Conservation (phyloP, 2,329 filamentous ascomycete species). For the Fusarium newnesense region DNA sequence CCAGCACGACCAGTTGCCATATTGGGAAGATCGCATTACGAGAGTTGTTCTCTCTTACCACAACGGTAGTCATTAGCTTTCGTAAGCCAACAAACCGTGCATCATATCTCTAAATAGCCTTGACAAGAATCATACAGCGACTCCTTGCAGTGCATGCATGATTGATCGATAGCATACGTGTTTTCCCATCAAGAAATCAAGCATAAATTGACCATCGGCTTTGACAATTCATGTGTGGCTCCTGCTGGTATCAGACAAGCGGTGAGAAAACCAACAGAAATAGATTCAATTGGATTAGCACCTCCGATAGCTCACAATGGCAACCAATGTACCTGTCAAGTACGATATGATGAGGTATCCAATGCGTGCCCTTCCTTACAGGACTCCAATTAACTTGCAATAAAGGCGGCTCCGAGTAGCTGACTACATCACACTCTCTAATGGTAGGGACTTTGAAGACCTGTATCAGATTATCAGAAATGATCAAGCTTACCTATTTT, state of each 20-base stretch:
- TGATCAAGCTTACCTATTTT: too few relatives aligned
- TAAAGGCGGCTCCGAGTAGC: background rate
- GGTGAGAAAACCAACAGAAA: background rate
- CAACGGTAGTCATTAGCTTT: background rate
- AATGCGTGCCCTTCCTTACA: fast-evolving
- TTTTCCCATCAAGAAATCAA: fast-evolving
- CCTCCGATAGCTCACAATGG: background rate
- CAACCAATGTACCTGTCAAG: background rate
- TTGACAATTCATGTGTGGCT: background rate
- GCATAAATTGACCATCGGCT: background rate
- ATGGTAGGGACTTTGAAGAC: background rate
- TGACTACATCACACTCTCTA: background rate
- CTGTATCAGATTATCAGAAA: too few relatives aligned
- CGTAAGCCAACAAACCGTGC: background rate
- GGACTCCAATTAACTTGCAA: background rate
- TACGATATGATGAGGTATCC: background rate
- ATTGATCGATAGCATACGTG: background rate
- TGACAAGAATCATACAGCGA: background rate
- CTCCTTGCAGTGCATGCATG: too few relatives aligned
- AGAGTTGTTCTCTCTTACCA: background rate
- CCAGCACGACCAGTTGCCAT: background rate
- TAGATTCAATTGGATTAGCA: background rate
- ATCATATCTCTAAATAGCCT: background rate
- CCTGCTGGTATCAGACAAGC: background rate
- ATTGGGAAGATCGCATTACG: background rate